Evolutionary conservation across 2,329 filamentous ascomycete species (phyloP).

Genomic region (Trichoderma arundinaceum): DNA sequence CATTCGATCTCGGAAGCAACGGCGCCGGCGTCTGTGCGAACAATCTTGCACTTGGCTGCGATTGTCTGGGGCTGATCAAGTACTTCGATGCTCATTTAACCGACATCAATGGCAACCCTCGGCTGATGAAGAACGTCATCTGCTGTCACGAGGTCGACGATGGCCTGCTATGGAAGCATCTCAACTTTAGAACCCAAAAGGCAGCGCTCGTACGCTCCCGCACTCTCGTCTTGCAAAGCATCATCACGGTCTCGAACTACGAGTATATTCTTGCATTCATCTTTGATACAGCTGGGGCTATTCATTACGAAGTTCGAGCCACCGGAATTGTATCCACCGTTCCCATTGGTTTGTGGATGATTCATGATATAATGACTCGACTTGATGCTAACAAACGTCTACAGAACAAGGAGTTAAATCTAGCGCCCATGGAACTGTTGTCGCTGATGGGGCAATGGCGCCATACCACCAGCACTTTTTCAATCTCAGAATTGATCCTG

Average conservation of each 20-base stretch:
- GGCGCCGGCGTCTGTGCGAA: constrained; percentile 69
- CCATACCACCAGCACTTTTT: constrained; percentile 74
- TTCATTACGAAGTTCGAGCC: constrained; percentile 45
- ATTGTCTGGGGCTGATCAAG: constrained; percentile 61
- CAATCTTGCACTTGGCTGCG: constrained; percentile 69
- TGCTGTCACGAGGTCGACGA: constrained; percentile 48
- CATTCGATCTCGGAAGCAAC: constrained; percentile 73
- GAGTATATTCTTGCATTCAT: constrained; percentile 56
- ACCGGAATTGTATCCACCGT: constrained; percentile 52
- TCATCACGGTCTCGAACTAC: constrained; percentile 68
- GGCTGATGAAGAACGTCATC: constrained; percentile 43
- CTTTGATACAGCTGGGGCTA: constrained; percentile 59
- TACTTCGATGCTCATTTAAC: constrained; percentile 41
- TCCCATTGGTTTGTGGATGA: constrained; percentile 38
- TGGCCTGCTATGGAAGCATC: constrained; percentile 68
- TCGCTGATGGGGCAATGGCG: constrained; percentile 65
- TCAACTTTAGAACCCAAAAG: constrained; percentile 62
- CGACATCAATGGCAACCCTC: too few relatives aligned
- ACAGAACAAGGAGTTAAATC: too few relatives aligned
- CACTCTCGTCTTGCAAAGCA: constrained; percentile 64
- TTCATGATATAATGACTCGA: too few relatives aligned
- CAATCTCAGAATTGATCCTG: constrained; percentile 67
- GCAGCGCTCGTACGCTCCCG: constrained; percentile 61
- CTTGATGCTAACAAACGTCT: too few relatives aligned
- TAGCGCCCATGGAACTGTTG: constrained; percentile 58